Evolutionary conservation across 2,329 filamentous ascomycete genomes (phyloP).

Genomic region (Emmonsia crescens): DNA sequence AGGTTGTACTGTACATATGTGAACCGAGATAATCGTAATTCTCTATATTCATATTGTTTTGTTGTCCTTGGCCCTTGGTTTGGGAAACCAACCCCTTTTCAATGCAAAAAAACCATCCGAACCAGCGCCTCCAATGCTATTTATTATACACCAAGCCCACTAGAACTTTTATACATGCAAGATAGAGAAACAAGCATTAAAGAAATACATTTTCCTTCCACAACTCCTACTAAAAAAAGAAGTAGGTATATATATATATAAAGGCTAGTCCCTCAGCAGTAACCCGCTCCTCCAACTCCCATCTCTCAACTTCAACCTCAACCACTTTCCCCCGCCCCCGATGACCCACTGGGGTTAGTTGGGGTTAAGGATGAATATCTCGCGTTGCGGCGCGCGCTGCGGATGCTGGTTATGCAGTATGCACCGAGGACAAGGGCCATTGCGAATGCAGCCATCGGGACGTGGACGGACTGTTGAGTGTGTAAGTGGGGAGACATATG

Average conservation of each 20-base stretch:
- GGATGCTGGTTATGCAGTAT: conserved; percentile 55
- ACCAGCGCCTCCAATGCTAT: background rate
- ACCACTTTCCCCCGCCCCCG: background rate
- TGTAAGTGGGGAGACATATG: background rate
- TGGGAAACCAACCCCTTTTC: background rate
- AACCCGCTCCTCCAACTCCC: background rate
- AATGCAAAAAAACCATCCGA: background rate
- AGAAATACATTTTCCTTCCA: background rate
- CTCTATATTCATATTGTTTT: background rate
- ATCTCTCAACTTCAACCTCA: background rate
- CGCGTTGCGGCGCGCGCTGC: conserved; percentile 55
- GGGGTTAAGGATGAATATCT: conserved; percentile 15
- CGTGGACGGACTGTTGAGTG: conserved; percentile 25
- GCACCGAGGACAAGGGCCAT: conserved; percentile 50
- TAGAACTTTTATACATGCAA: background rate
- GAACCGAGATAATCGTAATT: background rate
- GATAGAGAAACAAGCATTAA: background rate
- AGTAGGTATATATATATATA: background rate
- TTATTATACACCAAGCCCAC: background rate
- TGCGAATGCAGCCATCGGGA: conserved; percentile 51
- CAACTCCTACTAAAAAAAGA: background rate
- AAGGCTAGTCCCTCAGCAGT: background rate
- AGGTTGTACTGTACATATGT: background rate
- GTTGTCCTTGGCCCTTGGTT: background rate
- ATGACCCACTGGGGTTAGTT: background rate